Percentiles rank a stretch among this genome's conserved stretches.
These are phyloP conservation scores for Fusarium stilboides DNA, from an alignment of 2,329 filamentous ascomycete genomes.

Conservation along the genomic window DNA sequence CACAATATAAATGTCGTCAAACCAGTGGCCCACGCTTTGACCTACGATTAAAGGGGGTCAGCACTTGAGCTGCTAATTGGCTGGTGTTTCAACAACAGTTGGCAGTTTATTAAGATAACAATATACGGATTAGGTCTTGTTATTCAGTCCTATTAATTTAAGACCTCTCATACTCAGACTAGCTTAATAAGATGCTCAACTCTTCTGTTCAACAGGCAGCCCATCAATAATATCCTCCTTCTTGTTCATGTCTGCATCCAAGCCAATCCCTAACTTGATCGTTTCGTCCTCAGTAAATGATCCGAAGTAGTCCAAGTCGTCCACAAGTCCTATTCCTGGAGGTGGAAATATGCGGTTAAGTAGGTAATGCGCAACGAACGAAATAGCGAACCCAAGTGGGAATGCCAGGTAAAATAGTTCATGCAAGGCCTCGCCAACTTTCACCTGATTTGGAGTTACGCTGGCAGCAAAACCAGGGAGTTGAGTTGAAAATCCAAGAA, in stretches of 20 bases:
- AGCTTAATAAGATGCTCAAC: no score
- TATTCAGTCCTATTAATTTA: no score
- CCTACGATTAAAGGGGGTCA: no score
- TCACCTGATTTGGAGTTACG: not conserved
- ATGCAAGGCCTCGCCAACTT: not conserved
- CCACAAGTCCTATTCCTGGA: not conserved
- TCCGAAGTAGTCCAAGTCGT: not conserved
- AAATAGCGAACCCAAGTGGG: not conserved
- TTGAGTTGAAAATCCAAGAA: not conserved
- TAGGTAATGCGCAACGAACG: not conserved
- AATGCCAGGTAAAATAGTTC: not conserved
- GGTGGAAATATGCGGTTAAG: not conserved
- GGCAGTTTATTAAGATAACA: no score
- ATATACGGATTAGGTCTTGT: no score
- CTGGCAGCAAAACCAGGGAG: slow-evolving; percentile 7
- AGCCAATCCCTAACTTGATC: not conserved
- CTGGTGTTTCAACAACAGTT: no score
- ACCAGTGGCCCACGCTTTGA: no score
- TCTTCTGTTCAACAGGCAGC: not conserved
- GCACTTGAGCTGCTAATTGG: no score
- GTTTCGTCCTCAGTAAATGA: not conserved
- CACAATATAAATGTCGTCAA: no score
- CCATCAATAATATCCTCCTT: not conserved
- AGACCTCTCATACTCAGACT: no score
- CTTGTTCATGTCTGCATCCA: not conserved